Conservation (phyloP, 2,329 filamentous ascomycete genomes). For the Cercospora citrullina region DNA sequence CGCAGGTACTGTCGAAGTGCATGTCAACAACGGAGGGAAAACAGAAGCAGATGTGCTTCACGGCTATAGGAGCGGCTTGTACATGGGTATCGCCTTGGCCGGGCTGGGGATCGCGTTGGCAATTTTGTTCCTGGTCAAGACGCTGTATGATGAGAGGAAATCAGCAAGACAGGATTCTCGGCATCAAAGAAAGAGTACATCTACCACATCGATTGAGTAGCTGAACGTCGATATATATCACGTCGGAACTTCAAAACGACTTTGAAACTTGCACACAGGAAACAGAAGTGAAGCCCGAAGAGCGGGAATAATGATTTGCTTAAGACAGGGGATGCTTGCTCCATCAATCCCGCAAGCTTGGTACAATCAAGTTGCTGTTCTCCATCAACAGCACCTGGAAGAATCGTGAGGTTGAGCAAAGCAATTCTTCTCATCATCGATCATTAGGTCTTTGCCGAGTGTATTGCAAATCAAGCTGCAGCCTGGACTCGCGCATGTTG, state of each 20-base stretch:
- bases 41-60: constrained; percentile 38
- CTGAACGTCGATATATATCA: not conserved
- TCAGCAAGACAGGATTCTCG: not conserved
- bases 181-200: not conserved
- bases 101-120: constrained; percentile 34
- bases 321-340: not conserved
- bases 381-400: too few relatives aligned
- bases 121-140: constrained; percentile 33
- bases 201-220: not conserved
- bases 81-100: constrained; percentile 42
- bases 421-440: too few relatives aligned
- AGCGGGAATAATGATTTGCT: not conserved
- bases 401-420: too few relatives aligned
- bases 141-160: constrained; percentile 23
- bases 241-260: not conserved
- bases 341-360: not conserved
- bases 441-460: too few relatives aligned
- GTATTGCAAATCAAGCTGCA: too few relatives aligned
- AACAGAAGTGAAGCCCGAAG: not conserved
- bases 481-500: too few relatives aligned
- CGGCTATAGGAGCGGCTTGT: constrained; percentile 46
- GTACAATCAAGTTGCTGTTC: not conserved
- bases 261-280: not conserved
- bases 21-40: constrained; percentile 45
- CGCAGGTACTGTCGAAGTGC: constrained; percentile 62